These are phyloP conservation scores for Penicillium nucicola DNA, from an alignment of 495 filamentous ascomycete species.

Conservation along the genomic window DNA sequence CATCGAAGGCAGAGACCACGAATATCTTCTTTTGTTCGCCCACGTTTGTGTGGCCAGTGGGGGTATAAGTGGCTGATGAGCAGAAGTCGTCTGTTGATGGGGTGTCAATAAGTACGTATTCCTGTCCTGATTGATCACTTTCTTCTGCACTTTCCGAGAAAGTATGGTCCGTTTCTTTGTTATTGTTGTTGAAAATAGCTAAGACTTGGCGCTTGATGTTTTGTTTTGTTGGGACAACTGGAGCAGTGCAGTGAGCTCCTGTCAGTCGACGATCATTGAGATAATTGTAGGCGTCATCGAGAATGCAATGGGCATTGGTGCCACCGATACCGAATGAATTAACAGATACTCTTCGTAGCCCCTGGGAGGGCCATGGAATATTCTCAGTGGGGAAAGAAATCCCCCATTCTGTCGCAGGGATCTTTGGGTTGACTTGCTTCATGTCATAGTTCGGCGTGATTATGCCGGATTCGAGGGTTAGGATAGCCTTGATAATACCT, in stretches of 20 bases:
- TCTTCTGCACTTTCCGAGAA: slow-evolving; percentile 7
- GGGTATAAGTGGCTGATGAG: not conserved
- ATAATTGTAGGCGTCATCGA: slow-evolving; percentile 42
- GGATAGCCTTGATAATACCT: slow-evolving; percentile 37
- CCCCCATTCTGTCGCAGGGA: slow-evolving; percentile 12
- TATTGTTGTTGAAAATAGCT: not conserved
- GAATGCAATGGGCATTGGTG: slow-evolving; percentile 58
- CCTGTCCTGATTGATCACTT: slow-evolving; percentile 4
- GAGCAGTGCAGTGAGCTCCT: slow-evolving; percentile 6
- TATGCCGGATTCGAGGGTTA: slow-evolving; percentile 37
- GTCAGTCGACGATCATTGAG: slow-evolving; percentile 9
- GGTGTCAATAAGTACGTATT: slow-evolving; percentile 1
- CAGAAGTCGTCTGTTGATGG: slow-evolving; percentile 10
- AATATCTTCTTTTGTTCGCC: slow-evolving; percentile 18
- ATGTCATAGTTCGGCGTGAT: slow-evolving; percentile 36
- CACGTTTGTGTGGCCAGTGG: not conserved
- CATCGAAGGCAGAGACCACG: slow-evolving; percentile 27
- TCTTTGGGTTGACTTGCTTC: slow-evolving; percentile 32
- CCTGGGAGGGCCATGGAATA: slow-evolving; percentile 14
- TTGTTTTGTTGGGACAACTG: not conserved
- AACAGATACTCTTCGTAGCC: slow-evolving; percentile 49
- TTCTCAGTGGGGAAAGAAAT: slow-evolving; percentile 14
- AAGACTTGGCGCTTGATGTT: not conserved
- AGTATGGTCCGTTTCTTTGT: not conserved
- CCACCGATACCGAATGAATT: slow-evolving; percentile 64